Percentiles rank a stretch among this genome's conserved stretches.
Evolutionary conservation across 345 rosid genomes (phyloP).

Genomic region (Microthlaspi erraticum): DNA sequence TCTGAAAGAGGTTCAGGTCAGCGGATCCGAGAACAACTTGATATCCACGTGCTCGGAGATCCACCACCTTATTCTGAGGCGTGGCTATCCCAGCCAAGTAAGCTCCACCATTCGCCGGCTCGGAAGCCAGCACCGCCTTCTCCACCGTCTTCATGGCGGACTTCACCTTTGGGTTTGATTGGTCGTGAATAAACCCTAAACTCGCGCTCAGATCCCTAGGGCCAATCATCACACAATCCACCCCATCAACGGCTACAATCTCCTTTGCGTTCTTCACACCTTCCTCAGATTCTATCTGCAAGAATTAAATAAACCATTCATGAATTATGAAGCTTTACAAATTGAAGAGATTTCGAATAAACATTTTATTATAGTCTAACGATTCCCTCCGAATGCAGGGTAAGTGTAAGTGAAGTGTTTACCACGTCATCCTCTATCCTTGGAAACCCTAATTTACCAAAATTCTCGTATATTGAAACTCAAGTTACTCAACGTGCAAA

Average conservation of each 20-base stretch:
- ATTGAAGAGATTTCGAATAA: too few relatives aligned
- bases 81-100: slow-evolving; percentile 68
- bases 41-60: slow-evolving; percentile 66
- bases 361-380: too few relatives aligned
- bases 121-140: slow-evolving; percentile 56
- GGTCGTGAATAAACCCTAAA: slow-evolving; percentile 84
- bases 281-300: slow-evolving; percentile 59
- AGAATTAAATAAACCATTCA: too few relatives aligned
- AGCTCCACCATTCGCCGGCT: slow-evolving; percentile 54
- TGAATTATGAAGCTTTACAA: too few relatives aligned
- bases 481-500: too few relatives aligned
- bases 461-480: too few relatives aligned
- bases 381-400: too few relatives aligned
- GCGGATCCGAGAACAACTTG: slow-evolving; percentile 65
- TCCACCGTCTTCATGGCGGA: slow-evolving; percentile 60
- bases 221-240: slow-evolving; percentile 88
- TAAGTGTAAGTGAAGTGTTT: too few relatives aligned
- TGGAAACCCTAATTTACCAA: too few relatives aligned
- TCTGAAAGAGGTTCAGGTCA: slow-evolving; percentile 65
- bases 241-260: slow-evolving; percentile 75
- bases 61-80: slow-evolving; percentile 62
- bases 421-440: too few relatives aligned
- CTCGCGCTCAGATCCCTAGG: slow-evolving; percentile 87
- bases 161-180: slow-evolving; percentile 64
- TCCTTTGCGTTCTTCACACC: slow-evolving; percentile 64